Evolutionary conservation across 345 rosid species (phyloP).

Genomic region (Euphorbia tirucalli): DNA sequence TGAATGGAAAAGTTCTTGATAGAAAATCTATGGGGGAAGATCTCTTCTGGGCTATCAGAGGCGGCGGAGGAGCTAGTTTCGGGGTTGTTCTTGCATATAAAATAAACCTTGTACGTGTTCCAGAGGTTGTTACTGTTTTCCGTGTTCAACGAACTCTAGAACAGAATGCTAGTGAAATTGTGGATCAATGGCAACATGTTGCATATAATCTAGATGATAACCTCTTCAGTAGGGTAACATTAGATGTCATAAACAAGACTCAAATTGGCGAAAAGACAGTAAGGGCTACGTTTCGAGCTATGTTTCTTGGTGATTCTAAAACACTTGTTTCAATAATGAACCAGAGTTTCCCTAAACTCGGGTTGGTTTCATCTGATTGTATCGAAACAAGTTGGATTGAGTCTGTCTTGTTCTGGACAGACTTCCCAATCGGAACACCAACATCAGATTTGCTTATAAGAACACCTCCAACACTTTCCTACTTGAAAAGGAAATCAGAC

Average conservation of each 20-base stretch:
- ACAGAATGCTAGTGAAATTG: slow-evolving; percentile 14
- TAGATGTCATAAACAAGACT: background rate
- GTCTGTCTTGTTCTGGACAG: slow-evolving; percentile 4
- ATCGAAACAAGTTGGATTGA: slow-evolving; percentile 15
- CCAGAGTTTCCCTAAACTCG: slow-evolving; percentile 3
- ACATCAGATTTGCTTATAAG: background rate
- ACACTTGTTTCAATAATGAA: slow-evolving; percentile 8
- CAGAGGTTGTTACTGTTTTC: slow-evolving; percentile 9
- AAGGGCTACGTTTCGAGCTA: background rate
- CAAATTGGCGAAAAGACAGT: background rate
- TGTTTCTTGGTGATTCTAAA: slow-evolving; percentile 14
- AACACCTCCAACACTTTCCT: background rate
- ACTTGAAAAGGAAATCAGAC: slow-evolving; percentile 21
- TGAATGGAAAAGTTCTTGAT: slow-evolving; percentile 10
- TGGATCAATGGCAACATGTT: slow-evolving; percentile 19
- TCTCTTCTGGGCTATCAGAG: slow-evolving; percentile 26
- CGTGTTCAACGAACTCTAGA: slow-evolving; percentile 8
- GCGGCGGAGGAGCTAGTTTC: slow-evolving; percentile 25
- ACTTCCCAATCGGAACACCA: background rate
- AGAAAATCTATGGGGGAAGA: slow-evolving; percentile 24
- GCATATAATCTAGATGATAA: background rate
- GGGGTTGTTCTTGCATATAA: slow-evolving; percentile 17
- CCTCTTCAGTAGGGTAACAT: slow-evolving; percentile 2
- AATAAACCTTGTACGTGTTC: slow-evolving; percentile 14
- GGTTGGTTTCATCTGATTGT: slow-evolving; percentile 16